Evolutionary conservation across 192 early-diverging fungal species (phyloP).

Genomic region (Coemansia sp.): DNA sequence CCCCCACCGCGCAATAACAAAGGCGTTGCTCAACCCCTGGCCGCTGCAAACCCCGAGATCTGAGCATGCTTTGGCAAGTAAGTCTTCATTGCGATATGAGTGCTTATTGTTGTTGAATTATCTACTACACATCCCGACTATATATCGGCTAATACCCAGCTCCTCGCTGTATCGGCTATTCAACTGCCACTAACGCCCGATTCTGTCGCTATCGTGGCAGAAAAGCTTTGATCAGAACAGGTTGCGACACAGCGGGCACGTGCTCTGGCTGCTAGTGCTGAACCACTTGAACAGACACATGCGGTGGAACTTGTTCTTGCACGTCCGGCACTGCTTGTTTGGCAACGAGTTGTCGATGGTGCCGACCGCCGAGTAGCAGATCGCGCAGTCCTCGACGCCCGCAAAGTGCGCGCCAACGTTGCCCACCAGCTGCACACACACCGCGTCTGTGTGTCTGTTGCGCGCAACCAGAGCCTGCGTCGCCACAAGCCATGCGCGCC

Average conservation of each 20-base stretch:
- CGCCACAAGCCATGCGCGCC: constrained; percentile 55
- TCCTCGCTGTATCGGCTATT: too few species aligned
- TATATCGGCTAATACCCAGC: too few species aligned
- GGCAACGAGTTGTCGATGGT: constrained; percentile 84
- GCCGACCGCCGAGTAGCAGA: constrained; percentile 96
- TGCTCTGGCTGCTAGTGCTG: constrained; percentile 64
- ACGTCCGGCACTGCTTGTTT: constrained; percentile 85
- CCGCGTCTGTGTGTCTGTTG: constrained; percentile 79
- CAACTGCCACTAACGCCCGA: too few species aligned
- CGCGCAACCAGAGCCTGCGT: constrained; percentile 60
- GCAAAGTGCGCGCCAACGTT: constrained; percentile 93
- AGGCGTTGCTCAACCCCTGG: too few species aligned
- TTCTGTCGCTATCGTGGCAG: too few species aligned
- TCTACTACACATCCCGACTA: too few species aligned
- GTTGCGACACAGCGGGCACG: constrained; percentile 70
- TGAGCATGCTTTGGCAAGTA: too few species aligned
- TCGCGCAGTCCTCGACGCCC: constrained; percentile 96
- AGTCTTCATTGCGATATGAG: too few species aligned
- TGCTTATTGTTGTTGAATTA: too few species aligned
- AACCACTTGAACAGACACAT: constrained; percentile 93
- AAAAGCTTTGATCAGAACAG: constrained; percentile 25
- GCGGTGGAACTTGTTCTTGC: constrained; percentile 93
- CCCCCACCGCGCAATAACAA: too few species aligned
- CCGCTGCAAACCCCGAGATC: too few species aligned
- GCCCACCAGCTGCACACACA: constrained; percentile 71